Evolutionary conservation across 495 filamentous ascomycete genomes (phyloP), one percentile per base, ranked within the genome.

Genomic region (Aspergillus biplanus): DNA sequence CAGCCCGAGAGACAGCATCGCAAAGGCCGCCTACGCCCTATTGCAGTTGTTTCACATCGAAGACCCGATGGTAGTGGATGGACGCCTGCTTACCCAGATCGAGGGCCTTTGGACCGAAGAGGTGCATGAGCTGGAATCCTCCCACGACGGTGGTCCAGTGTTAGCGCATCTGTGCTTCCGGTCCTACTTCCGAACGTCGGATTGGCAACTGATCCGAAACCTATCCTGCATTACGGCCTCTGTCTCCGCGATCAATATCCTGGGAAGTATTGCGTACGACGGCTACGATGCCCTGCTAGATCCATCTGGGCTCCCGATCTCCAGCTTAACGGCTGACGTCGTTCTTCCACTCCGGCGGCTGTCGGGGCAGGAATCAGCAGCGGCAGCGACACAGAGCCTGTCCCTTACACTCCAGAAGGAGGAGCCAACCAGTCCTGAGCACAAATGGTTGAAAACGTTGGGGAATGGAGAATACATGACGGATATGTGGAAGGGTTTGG

Each of bases 281-380:
- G 46, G 46, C 11, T 48, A 48, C 16, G 46, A 48, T 48, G 11
- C 16, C 6, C 7, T n/a, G n/a, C 12, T 48, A 7, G 46, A 16
- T n/a, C 6, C 1, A 9, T 48, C 46, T 48, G 7, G 6, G 46
- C 46, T 48, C 11, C n/a, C 16, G 13, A 21, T 48, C 46, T 48
- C 46, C 16, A 9, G n/a, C n/a, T 21, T 48, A n/a, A 21, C 46
- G 11, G 46, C 46, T n/a, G 46, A 48, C 46, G 16, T 48, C 7
- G 46, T n/a, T 7, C n/a, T 48, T 48, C 46, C 46, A 7, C 46
- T 48, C 6, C 46, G 46, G 16, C 13, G 46, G 11, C 46, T 48
- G 6, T 48, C 46, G 12, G 46, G 46, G n/a, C 46, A 48, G 46
- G 46, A 48, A 48, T 48, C 46, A 21, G 46, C 46, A 21, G 46